Evolutionary conservation across 352 stramenopile genomes (phyloP).

Genomic region (Phytophthora fragariaefolia): DNA sequence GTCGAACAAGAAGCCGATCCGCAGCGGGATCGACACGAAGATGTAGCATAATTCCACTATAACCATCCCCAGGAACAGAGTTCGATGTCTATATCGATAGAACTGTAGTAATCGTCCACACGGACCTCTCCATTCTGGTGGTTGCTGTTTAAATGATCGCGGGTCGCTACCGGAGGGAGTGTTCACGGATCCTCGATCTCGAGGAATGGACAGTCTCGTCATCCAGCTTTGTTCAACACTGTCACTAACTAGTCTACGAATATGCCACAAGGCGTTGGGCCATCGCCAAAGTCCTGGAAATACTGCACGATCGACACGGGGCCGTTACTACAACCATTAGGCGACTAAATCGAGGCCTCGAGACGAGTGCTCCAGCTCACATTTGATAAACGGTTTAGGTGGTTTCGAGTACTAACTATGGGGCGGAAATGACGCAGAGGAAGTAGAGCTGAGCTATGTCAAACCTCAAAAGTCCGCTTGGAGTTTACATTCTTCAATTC

Average conservation of each 20-base stretch:
- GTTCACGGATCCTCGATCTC: conserved; percentile 11
- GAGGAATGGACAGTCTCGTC: conserved; percentile 13
- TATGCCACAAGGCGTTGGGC: conserved; percentile 4
- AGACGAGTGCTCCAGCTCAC: no score
- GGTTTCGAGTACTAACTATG: conserved; percentile 9
- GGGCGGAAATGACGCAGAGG: not conserved
- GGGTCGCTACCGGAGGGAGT: not conserved
- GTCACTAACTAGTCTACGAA: not conserved
- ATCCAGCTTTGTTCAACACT: conserved; percentile 3
- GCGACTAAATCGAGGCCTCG: conserved; percentile 6
- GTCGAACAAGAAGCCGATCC: conserved; percentile 77
- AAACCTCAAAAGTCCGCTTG: no score
- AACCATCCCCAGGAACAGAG: conserved; percentile 37
- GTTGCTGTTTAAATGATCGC: not conserved
- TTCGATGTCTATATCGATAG: conserved; percentile 30
- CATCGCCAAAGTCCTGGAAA: conserved; percentile 12
- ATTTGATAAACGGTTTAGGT: no score
- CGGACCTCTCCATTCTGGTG: not conserved
- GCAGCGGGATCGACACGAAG: conserved; percentile 62
- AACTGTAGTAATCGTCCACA: conserved; percentile 8
- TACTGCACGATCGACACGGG: not conserved
- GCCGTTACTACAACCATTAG: not conserved
- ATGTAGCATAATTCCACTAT: conserved; percentile 55
- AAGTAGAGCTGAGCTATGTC: no score
- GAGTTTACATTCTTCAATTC: no score